Percentiles rank a stretch among this genome's conserved stretches.
Conservation (phyloP, 2,329 filamentous ascomycete genomes). For the Fusarium transvaalense region DNA sequence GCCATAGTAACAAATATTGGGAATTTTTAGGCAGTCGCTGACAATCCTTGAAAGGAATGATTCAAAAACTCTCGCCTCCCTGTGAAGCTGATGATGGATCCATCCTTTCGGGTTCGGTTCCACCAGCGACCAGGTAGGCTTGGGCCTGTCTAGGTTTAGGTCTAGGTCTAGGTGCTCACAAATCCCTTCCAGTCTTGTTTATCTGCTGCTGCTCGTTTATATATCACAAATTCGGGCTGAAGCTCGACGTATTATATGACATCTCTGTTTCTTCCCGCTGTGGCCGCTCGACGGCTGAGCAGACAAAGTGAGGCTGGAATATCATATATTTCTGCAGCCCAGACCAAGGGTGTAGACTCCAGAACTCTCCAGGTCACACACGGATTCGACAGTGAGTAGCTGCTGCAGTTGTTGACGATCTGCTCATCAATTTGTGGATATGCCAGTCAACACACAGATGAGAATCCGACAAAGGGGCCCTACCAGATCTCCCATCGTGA, state of each 20-base stretch:
- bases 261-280: conserved; percentile 14
- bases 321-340: conserved; percentile 10
- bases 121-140: conserved; percentile 3
- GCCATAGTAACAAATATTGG: background rate
- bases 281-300: conserved; percentile 1
- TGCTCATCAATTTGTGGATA: conserved; percentile 10
- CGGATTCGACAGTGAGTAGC: background rate
- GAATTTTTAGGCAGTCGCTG: background rate
- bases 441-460: conserved; percentile 1
- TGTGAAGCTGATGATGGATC: conserved; percentile 16
- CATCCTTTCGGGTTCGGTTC: conserved; percentile 26
- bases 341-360: conserved; percentile 11
- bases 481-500: conserved; percentile 10
- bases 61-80: conserved; percentile 9
- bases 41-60: conserved; percentile 28
- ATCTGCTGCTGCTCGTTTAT: conserved; percentile 19
- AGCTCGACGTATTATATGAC: conserved; percentile 4
- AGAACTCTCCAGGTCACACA: conserved; percentile 1
- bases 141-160: conserved; percentile 9
- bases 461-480: background rate
- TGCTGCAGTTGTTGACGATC: conserved; percentile 11
- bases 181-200: background rate
- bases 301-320: conserved; percentile 8
- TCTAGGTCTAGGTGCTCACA: background rate
- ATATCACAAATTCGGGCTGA: conserved; percentile 19